Percentiles rank a stretch among this genome's conserved stretches.
These are phyloP conservation scores for Pseudopithomyces maydicus DNA, from an alignment of 2,329 filamentous ascomycete genomes.

Conservation along the genomic window DNA sequence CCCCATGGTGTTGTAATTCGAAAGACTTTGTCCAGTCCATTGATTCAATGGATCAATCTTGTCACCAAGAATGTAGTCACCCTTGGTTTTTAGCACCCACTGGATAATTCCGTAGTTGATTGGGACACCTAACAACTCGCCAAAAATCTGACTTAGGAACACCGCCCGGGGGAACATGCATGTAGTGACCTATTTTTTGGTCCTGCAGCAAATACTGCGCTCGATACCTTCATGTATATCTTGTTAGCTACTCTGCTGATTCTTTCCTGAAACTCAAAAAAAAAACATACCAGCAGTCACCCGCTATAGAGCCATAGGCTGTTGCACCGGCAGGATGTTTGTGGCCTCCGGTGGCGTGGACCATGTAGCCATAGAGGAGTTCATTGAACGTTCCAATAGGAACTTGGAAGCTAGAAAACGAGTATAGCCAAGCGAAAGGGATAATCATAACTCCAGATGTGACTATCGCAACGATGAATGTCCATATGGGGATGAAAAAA, in stretches of 20 bases:
- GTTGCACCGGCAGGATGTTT: conserved; percentile 64
- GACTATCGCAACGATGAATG: conserved; percentile 61
- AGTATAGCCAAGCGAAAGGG: conserved; percentile 64
- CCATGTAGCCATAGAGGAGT: conserved; percentile 65
- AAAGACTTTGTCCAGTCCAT: conserved; percentile 64
- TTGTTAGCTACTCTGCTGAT: no score
- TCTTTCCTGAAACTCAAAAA: no score
- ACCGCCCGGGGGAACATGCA: conserved; percentile 65
- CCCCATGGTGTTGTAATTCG: conserved; percentile 58
- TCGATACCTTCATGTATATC: no score
- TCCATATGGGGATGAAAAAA: conserved; percentile 65
- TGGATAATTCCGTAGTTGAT: conserved; percentile 66
- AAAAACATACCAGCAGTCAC: conserved; percentile 67
- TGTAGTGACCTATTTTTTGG: conserved; percentile 68
- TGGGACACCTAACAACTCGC: conserved; percentile 62
- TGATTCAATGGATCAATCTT: conserved; percentile 62
- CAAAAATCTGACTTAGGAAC: conserved; percentile 67
- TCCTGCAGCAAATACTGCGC: conserved; percentile 61
- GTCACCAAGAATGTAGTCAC: conserved; percentile 59
- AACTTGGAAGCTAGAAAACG: conserved; percentile 60
- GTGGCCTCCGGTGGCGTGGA: conserved; percentile 51
- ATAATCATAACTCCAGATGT: conserved; percentile 62
- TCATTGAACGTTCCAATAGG: conserved; percentile 65
- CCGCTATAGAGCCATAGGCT: conserved; percentile 63
- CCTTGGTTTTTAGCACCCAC: conserved; percentile 64